Evolutionary conservation across 2,329 filamentous ascomycete genomes (phyloP), one percentile per base, ranked within the genome.

Genomic region (Cordyceps militaris): DNA sequence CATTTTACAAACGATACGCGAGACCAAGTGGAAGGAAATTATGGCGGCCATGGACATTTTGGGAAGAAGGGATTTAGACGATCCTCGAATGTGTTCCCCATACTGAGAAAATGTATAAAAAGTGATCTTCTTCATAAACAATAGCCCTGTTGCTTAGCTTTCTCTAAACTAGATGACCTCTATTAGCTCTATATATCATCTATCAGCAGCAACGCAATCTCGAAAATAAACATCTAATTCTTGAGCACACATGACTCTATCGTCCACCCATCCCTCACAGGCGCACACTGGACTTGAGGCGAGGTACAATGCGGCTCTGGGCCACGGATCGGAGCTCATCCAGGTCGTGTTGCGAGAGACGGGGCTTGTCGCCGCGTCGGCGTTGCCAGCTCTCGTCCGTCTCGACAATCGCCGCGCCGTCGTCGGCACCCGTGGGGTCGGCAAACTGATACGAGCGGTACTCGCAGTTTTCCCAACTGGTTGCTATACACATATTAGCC

Each of bases 381-480:
- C 73, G 69, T 24, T 68, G 63, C 73, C 76, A 77, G 67, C 79
- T 82, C 61, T 73, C 70, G 13, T 70, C 62, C 9, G 78, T 81
- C 70, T 84, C 81, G 48, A 67, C 65, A 10, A 84, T 64, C 2
- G 67, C 67, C 3, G 79, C 80, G 23, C 77, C 70, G 2, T 71
- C 68, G 58, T 85, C 80, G 19, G 73, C 67, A 54, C 80, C 78
- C 0, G 70, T 71, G 11, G 76, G 67, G 40, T 84, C 79, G 26
- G 71, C 76, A 67, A 91, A 90, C 49, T 77, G 74, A 69, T 85
- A 91, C 5, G 83, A 83, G 59, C 88, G 82, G 67, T 77, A 85
- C 71, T 92, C 88, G 54, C 86, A 86, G 69, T 92, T 92, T 9
- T 70, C 67, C 89, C 88, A 92, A 6, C 83, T 86, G 10, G 88